Percentiles rank a stretch among this genome's conserved stretches.
phyloP scores from a whole-genome alignment of 768 basidiomycete genomes.

The Amanita brunnescens region DNA sequence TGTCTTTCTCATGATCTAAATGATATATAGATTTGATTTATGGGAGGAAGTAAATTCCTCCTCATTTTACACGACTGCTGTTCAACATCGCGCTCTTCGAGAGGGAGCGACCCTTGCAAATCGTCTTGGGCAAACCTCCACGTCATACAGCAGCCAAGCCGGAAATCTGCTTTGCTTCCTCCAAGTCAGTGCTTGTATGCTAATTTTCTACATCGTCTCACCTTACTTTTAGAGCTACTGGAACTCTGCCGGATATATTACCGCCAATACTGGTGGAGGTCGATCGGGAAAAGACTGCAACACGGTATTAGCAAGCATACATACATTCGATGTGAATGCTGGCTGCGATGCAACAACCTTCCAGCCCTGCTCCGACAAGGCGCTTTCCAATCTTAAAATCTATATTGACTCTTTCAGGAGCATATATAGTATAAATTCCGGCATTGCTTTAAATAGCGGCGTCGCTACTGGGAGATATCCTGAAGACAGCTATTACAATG shows the following conservation, averaged over 20 bases:
- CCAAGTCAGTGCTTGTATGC: constrained; percentile 33
- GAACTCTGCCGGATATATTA: constrained; percentile 55
- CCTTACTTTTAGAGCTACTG: constrained; percentile 51
- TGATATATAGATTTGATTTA: constrained; percentile 48
- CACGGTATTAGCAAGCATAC: constrained; percentile 64
- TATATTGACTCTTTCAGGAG: constrained; percentile 61
- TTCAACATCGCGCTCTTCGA: constrained; percentile 67
- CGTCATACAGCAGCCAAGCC: constrained; percentile 49
- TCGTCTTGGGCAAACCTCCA: constrained; percentile 39
- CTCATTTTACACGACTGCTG: constrained; percentile 76
- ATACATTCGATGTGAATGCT: constrained; percentile 62
- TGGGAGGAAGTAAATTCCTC: constrained; percentile 68
- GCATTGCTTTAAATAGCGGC: constrained; percentile 40
- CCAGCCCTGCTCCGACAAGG: constrained; percentile 74
- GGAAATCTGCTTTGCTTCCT: constrained; percentile 64
- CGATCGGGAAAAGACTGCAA: constrained; percentile 73
- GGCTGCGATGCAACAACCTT: constrained; percentile 68
- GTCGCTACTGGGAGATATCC: constrained; percentile 70
- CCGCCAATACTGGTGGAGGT: constrained; percentile 68
- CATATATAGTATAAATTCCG: constrained; percentile 57
- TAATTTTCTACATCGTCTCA: background rate
- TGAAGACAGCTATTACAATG: constrained; percentile 64
- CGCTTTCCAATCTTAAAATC: constrained; percentile 57
- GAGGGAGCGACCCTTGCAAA: constrained; percentile 58
- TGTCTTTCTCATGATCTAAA: background rate